A percentile compares a stretch with the other conserved stretches of the same genome.
Conservation (phyloP, 441 rosid genomes). For the Flueggea neowawraea region DNA sequence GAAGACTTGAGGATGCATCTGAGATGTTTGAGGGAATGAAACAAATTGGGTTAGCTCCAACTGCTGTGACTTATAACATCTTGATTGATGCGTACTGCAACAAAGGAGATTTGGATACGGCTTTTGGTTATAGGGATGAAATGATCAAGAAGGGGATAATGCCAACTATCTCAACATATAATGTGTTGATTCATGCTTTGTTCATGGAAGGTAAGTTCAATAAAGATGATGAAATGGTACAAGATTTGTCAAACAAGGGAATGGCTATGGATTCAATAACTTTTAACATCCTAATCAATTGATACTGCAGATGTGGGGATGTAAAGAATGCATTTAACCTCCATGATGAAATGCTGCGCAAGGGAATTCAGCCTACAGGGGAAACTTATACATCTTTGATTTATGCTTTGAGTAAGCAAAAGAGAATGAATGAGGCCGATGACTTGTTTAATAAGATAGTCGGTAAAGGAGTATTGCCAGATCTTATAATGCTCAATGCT, state of each 20-base stretch:
- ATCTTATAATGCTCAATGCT: slow-evolving; percentile 70
- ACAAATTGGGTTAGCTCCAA: slow-evolving; percentile 58
- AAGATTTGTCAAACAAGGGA: slow-evolving; percentile 63
- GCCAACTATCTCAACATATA: slow-evolving; percentile 78
- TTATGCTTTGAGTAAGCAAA: slow-evolving; percentile 57
- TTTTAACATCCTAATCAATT: slow-evolving; percentile 79
- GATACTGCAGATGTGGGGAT: slow-evolving; percentile 72
- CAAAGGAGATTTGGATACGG: slow-evolving; percentile 57
- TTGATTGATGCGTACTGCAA: slow-evolving; percentile 79
- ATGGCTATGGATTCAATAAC: slow-evolving; percentile 64
- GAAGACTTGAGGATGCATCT: slow-evolving; percentile 61
- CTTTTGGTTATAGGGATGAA: slow-evolving; percentile 68
- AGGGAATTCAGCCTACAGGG: slow-evolving; percentile 62
- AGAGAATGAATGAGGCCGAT: slow-evolving; percentile 70
- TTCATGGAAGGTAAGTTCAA: slow-evolving; percentile 64
- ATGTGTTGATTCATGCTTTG: slow-evolving; percentile 73
- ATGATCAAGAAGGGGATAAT: slow-evolving; percentile 61
- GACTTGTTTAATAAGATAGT: slow-evolving; percentile 58
- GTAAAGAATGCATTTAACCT: slow-evolving; percentile 64
- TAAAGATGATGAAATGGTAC: slow-evolving; percentile 59
- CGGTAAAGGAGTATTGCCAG: slow-evolving; percentile 43
- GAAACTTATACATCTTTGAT: slow-evolving; percentile 80
- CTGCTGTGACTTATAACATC: slow-evolving; percentile 71
- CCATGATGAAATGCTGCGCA: slow-evolving; percentile 60
- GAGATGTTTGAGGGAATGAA: slow-evolving; percentile 54